A percentile compares a stretch with the other conserved stretches of the same genome.
phyloP scores from a whole-genome alignment of 208 protist genomes.

The Borovskyia barvae region DNA sequence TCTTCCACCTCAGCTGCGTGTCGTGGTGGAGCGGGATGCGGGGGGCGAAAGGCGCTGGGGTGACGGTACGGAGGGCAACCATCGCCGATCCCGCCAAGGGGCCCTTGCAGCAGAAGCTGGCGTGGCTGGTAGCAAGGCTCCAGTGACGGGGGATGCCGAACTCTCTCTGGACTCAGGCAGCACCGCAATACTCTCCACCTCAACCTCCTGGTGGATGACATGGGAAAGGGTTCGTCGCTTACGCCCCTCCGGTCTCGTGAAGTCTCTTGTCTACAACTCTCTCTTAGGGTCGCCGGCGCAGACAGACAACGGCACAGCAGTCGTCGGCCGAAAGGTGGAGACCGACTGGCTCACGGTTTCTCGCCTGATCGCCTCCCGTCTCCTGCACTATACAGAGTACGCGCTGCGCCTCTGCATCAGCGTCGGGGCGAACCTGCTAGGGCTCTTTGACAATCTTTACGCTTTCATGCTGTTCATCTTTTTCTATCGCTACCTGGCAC shows the following conservation, averaged over 20 bases:
- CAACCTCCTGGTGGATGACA: neutral
- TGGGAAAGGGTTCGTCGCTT: neutral
- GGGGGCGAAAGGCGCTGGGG: neutral
- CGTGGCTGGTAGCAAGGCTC: neutral
- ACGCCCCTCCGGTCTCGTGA: slow-evolving; percentile 1
- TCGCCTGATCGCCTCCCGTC: slow-evolving; percentile 25
- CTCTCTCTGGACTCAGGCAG: no score
- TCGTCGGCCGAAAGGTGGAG: neutral
- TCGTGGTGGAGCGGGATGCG: slow-evolving; percentile 1
- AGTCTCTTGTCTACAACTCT: slow-evolving; percentile 15
- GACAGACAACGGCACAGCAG: neutral
- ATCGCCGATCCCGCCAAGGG: neutral
- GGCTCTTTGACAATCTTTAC: slow-evolving; percentile 64
- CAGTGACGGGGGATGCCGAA: no score
- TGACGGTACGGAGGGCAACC: no score
- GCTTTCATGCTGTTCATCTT: slow-evolving; percentile 57
- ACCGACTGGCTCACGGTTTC: slow-evolving; percentile 43
- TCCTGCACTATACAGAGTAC: slow-evolving; percentile 29
- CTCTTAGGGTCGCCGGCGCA: neutral
- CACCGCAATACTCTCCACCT: no score
- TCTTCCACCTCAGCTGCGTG: slow-evolving; percentile 12
- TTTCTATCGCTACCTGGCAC: slow-evolving; percentile 56
- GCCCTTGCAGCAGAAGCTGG: neutral
- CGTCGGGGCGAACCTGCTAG: slow-evolving; percentile 40
- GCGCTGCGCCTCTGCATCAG: slow-evolving; percentile 15